These are phyloP conservation scores for Penicillium sp. DNA, from an alignment of 2,329 filamentous ascomycete genomes.

Conservation along the genomic window DNA sequence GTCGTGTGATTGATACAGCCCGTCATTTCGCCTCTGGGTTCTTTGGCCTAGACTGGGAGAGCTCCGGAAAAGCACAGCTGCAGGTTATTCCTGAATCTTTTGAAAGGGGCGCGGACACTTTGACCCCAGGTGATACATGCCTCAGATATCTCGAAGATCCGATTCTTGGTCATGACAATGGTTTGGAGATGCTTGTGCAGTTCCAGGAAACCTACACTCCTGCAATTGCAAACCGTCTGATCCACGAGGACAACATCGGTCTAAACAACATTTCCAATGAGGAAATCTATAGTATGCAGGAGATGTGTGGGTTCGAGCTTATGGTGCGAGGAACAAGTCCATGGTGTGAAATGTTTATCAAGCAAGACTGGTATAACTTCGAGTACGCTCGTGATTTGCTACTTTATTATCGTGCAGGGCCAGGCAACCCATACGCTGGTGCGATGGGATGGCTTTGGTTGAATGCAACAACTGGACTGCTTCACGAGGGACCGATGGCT, in stretches of 20 bases:
- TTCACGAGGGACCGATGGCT: conserved; percentile 46
- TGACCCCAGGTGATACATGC: conserved; percentile 56
- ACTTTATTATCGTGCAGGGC: conserved; percentile 60
- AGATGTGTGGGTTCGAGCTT: conserved; percentile 62
- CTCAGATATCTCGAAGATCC: conserved; percentile 39
- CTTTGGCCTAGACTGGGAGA: conserved; percentile 53
- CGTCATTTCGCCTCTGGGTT: conserved; percentile 56
- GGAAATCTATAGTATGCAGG: conserved; percentile 61
- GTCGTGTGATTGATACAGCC: conserved; percentile 58
- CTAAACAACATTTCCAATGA: conserved; percentile 47
- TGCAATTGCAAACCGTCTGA: conserved; percentile 48
- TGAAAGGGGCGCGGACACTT: conserved; percentile 54
- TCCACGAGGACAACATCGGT: conserved; percentile 23
- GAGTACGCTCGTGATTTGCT: conserved; percentile 60
- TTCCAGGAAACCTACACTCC: conserved; percentile 53
- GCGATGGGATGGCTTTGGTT: conserved; percentile 60
- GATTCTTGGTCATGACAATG: conserved; percentile 51
- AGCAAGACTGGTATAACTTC: conserved; percentile 55
- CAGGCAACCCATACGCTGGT: conserved; percentile 55
- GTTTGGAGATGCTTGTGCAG: conserved; percentile 47
- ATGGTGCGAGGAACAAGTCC: conserved; percentile 53
- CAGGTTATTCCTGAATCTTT: conserved; percentile 55
- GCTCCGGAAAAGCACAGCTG: conserved; percentile 40
- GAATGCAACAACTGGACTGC: conserved; percentile 55
- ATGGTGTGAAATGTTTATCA: conserved; percentile 59